Evolutionary conservation across 257 asterid species (phyloP).

Genomic region (Ophiorrhiza pumila): DNA sequence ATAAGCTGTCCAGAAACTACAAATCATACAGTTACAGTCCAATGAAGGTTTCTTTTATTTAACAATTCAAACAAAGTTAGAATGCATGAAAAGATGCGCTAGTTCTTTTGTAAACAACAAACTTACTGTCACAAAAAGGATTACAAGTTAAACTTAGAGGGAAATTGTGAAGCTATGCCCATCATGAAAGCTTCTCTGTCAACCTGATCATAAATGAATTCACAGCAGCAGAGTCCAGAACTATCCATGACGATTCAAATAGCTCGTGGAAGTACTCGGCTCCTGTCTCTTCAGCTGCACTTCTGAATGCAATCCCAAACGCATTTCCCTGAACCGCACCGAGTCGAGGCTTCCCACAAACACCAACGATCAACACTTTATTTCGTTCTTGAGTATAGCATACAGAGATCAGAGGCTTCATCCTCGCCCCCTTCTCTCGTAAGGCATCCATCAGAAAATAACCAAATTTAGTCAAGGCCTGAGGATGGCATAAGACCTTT

Average conservation of each 20-base stretch:
- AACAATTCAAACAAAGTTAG: slow-evolving; percentile 10
- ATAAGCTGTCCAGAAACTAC: neutral
- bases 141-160: slow-evolving; percentile 24
- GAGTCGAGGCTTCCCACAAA: slow-evolving; percentile 92
- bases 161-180: slow-evolving; percentile 17
- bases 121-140: slow-evolving; percentile 31
- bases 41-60: slow-evolving; percentile 3
- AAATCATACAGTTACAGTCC: neutral
- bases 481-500: slow-evolving; percentile 78
- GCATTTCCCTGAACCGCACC: slow-evolving; percentile 97
- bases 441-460: slow-evolving; percentile 89
- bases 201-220: slow-evolving; percentile 94
- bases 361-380: slow-evolving; percentile 73
- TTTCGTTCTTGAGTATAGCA: slow-evolving; percentile 62
- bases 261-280: slow-evolving; percentile 95
- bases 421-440: slow-evolving; percentile 95
- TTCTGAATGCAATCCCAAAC: slow-evolving; percentile 86
- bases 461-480: slow-evolving; percentile 90
- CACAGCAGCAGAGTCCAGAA: slow-evolving; percentile 75
- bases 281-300: slow-evolving; percentile 90
- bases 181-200: slow-evolving; percentile 74
- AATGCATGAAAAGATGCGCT: neutral
- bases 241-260: slow-evolving; percentile 94
- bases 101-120: slow-evolving; percentile 18
- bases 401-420: slow-evolving; percentile 91